A percentile compares a stretch with the other conserved stretches of the same genome.
Conservation (phyloP, 768 basidiomycete species). For the Boletus eberwhitei region DNA sequence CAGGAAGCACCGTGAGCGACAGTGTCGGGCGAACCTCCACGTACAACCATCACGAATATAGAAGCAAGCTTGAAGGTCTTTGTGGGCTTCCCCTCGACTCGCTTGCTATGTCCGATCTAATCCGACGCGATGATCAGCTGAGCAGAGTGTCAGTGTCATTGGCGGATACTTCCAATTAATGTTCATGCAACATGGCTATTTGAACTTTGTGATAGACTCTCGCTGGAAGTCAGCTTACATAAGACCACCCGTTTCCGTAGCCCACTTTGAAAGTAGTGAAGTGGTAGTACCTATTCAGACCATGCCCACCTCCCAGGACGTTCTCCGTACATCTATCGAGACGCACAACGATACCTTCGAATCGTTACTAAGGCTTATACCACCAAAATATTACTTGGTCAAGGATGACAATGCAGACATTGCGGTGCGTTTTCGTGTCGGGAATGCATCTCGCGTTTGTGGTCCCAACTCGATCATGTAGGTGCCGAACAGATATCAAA, state of each 20-base stretch:
- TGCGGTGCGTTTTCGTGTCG: slow-evolving; percentile 8
- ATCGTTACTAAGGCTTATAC: slow-evolving; percentile 77
- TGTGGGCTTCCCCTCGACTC: too few relatives aligned
- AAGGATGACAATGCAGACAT: slow-evolving; percentile 11
- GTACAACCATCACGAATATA: not conserved
- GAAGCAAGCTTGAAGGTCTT: not conserved
- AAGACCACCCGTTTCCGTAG: not conserved
- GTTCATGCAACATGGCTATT: too few relatives aligned
- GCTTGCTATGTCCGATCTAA: too few relatives aligned
- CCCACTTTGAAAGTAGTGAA: too few relatives aligned
- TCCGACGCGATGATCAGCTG: too few relatives aligned
- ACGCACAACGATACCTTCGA: slow-evolving; percentile 87
- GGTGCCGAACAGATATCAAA: slow-evolving; percentile 69
- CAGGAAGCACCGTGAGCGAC: too few relatives aligned
- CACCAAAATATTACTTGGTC: slow-evolving; percentile 79
- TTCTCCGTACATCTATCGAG: slow-evolving; percentile 64
- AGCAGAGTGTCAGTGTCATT: too few relatives aligned
- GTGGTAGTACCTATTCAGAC: not conserved
- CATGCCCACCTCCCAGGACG: slow-evolving; percentile 50
- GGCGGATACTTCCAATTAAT: too few relatives aligned
- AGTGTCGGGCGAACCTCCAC: not conserved
- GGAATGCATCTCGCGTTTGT: not conserved
- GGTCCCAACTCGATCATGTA: not conserved
- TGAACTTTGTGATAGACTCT: too few relatives aligned
- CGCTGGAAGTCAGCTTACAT: not conserved